These are phyloP conservation scores for Cucurbitaria berberidis DNA, from an alignment of 2,329 filamentous ascomycete species.

Conservation along the genomic window DNA sequence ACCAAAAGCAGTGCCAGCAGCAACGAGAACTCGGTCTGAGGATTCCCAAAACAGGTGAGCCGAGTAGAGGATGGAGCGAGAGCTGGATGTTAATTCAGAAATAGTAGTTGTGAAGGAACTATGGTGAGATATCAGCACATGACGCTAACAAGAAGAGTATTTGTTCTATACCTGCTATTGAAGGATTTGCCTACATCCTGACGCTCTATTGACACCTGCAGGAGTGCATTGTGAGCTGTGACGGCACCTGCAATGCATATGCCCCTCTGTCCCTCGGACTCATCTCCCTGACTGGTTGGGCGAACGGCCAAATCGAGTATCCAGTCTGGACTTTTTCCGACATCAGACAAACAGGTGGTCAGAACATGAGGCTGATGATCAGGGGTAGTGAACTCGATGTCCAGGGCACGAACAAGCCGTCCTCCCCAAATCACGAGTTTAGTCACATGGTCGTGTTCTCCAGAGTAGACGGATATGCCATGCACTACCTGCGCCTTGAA, in stretches of 20 bases:
- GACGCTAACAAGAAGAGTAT: neutral
- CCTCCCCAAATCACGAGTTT: conserved; percentile 47
- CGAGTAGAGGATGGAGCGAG: conserved; percentile 86
- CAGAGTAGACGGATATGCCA: conserved; percentile 63
- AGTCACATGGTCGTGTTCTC: conserved; percentile 24
- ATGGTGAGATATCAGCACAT: conserved; percentile 3
- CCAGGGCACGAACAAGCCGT: conserved; percentile 56
- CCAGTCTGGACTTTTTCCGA: conserved; percentile 44
- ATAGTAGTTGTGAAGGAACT: conserved; percentile 43
- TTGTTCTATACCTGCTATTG: conserved; percentile 11
- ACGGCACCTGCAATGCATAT: conserved; percentile 57
- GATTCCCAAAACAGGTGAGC: conserved; percentile 73
- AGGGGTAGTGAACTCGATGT: conserved; percentile 24
- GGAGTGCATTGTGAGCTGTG: conserved; percentile 86
- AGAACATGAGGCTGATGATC: conserved; percentile 31
- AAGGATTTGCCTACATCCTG: conserved; percentile 3
- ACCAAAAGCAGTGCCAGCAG: conserved; percentile 91
- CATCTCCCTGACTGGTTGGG: conserved; percentile 15
- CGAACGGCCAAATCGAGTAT: conserved; percentile 41
- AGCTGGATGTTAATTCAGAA: conserved; percentile 64
- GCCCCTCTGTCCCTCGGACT: conserved; percentile 3
- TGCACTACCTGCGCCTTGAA: conserved; percentile 76
- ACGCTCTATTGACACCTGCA: conserved; percentile 54
- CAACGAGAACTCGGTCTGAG: conserved; percentile 69
- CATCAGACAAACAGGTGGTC: conserved; percentile 24